Evolutionary conservation across 1,139 yeast genomes (phyloP).

Genomic region (Starmera stellimalicola): DNA sequence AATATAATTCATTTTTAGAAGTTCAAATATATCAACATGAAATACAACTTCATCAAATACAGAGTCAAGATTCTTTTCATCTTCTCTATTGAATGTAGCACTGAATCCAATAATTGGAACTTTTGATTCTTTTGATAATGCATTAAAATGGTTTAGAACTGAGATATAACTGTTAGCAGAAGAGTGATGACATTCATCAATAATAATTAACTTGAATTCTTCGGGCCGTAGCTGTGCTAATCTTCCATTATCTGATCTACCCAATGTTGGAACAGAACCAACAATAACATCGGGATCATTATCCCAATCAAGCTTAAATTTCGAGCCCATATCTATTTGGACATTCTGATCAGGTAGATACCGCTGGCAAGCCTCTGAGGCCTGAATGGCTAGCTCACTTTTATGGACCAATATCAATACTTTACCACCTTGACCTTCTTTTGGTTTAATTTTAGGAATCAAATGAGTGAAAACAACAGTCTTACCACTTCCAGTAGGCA

Average conservation of each 20-base stretch:
- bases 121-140: constrained; percentile 27
- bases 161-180: constrained; percentile 61
- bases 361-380: constrained; percentile 38
- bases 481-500: constrained; percentile 96
- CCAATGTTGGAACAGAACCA: constrained; percentile 68
- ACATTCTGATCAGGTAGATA: constrained; percentile 45
- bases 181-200: constrained; percentile 94
- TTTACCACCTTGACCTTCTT: constrained; percentile 32
- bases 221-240: constrained; percentile 44
- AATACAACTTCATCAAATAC: constrained; percentile 71
- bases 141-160: constrained; percentile 45
- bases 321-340: constrained; percentile 63
- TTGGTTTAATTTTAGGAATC: constrained; percentile 38
- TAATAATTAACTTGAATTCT: constrained; percentile 60
- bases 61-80: constrained; percentile 46
- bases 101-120: constrained; percentile 74
- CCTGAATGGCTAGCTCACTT: constrained; percentile 70
- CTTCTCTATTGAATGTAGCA: constrained; percentile 71
- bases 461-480: constrained; percentile 75
- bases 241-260: constrained; percentile 31
- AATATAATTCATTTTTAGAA: constrained; percentile 63
- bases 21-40: constrained; percentile 54
- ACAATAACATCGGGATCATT: constrained; percentile 54
- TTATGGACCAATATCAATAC: constrained; percentile 74
- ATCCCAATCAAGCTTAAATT: constrained; percentile 24